Conservation (phyloP, 2,329 filamentous ascomycete genomes). For the Thielaviopsis populi region DNA sequence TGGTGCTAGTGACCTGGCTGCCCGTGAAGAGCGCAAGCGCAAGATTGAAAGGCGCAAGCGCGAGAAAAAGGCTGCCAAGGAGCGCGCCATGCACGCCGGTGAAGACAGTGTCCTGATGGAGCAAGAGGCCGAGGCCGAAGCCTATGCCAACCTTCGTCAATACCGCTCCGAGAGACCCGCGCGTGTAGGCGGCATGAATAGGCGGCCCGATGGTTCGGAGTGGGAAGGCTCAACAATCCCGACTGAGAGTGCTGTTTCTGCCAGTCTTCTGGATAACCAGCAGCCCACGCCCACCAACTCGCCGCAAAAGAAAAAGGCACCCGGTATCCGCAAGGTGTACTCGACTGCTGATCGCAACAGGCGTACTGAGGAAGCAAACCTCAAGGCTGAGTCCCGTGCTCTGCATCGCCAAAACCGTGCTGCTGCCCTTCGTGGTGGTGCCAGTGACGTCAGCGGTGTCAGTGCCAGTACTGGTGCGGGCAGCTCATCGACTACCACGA, state of each 20-base stretch:
- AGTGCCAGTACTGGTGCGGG: slow-evolving; percentile 4
- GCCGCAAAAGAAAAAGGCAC: slow-evolving; percentile 30
- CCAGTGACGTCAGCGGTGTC: slow-evolving; percentile 11
- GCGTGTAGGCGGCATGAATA: slow-evolving; percentile 78
- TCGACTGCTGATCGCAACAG: slow-evolving; percentile 41
- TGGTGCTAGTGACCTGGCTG: slow-evolving; percentile 39
- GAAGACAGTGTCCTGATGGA: slow-evolving; percentile 48
- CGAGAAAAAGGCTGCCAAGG: slow-evolving; percentile 24
- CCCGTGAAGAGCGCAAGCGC: slow-evolving; percentile 41
- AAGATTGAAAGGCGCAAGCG: slow-evolving; percentile 35
- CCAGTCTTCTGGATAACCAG: slow-evolving; percentile 45
- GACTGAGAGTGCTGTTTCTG: slow-evolving; percentile 45
- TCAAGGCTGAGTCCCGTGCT: slow-evolving; percentile 40
- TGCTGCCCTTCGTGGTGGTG: slow-evolving; percentile 14
- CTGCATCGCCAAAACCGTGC: slow-evolving; percentile 38
- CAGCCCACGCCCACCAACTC: slow-evolving; percentile 42
- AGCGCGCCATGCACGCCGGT: slow-evolving; percentile 29
- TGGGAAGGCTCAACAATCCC: slow-evolving; percentile 63
- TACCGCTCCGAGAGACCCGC: slow-evolving; percentile 82
- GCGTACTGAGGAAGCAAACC: slow-evolving; percentile 37
- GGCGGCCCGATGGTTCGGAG: slow-evolving; percentile 58
- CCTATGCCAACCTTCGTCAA: slow-evolving; percentile 54
- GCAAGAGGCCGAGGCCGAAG: slow-evolving; percentile 46
- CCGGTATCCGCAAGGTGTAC: slow-evolving; percentile 47
- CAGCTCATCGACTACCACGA: slow-evolving; percentile 6